phyloP scores from a whole-genome alignment of 495 filamentous ascomycete species.

The Lasiosphaeria hispida region DNA sequence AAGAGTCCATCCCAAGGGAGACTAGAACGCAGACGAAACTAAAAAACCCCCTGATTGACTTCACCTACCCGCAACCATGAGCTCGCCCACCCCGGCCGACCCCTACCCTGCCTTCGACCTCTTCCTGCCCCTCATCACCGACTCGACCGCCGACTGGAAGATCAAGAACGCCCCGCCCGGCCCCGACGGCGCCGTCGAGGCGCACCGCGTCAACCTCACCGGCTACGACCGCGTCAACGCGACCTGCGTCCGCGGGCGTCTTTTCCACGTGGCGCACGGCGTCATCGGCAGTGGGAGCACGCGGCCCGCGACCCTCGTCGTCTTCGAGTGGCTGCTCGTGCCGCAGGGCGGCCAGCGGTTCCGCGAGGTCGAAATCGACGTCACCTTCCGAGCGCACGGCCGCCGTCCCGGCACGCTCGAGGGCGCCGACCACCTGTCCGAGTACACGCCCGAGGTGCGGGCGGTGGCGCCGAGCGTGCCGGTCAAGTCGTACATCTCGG shows the following conservation, averaged over 20 bases:
- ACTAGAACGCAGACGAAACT: too few species aligned
- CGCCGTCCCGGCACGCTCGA: not conserved
- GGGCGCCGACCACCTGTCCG: not conserved
- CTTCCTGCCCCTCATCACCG: not conserved
- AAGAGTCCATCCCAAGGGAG: too few species aligned
- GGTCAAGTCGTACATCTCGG: not conserved
- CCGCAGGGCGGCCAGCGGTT: not conserved
- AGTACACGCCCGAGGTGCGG: not conserved
- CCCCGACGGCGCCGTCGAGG: not conserved
- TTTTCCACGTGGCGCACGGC: not conserved
- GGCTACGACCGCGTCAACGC: not conserved
- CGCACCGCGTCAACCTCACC: not conserved
- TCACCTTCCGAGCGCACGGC: not conserved
- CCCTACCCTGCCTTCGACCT: not conserved
- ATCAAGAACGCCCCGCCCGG: not conserved
- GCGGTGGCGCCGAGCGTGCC: not conserved
- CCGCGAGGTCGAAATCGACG: not conserved
- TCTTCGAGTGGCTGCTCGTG: not conserved
- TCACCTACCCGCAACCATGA: too few species aligned
- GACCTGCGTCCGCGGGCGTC: not conserved
- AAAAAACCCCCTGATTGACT: too few species aligned
- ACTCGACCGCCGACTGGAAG: not conserved
- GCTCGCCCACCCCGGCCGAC: not conserved
- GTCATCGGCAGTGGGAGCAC: not conserved
- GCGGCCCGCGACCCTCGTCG: not conserved